Conservation (phyloP, 2,329 filamentous ascomycete genomes). For the Bipolaris gigantea region DNA sequence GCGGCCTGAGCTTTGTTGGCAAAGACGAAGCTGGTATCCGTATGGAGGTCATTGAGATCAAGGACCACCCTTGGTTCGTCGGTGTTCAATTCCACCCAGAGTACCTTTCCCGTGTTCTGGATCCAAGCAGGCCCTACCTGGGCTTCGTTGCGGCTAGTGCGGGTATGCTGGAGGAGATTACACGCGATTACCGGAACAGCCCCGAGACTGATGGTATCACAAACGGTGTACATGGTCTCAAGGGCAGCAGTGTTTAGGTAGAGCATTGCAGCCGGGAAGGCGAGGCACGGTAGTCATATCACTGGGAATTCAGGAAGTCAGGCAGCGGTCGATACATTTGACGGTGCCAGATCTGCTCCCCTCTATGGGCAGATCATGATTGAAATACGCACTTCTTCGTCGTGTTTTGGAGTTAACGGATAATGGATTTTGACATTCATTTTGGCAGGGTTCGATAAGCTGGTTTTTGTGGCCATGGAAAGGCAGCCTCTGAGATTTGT, state of each 20-base stretch:
- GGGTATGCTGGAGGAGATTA: slow-evolving; percentile 62
- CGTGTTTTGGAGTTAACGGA: neutral
- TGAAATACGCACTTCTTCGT: neutral
- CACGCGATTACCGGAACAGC: slow-evolving; percentile 31
- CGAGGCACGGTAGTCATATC: neutral
- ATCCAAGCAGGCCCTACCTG: slow-evolving; percentile 74
- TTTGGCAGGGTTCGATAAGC: neutral
- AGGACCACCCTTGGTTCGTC: slow-evolving; percentile 82
- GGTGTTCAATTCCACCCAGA: slow-evolving; percentile 90
- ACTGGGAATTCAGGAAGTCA: neutral
- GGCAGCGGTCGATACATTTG: neutral
- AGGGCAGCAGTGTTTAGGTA: slow-evolving; percentile 23
- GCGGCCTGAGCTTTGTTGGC: slow-evolving; percentile 74
- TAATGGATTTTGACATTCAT: neutral
- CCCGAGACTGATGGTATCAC: slow-evolving; percentile 22
- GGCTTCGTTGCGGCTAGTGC: slow-evolving; percentile 81
- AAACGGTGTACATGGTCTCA: slow-evolving; percentile 29
- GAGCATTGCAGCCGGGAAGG: neutral
- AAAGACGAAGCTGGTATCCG: slow-evolving; percentile 77
- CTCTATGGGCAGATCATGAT: neutral
- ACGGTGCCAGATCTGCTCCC: neutral
- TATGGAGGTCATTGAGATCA: slow-evolving; percentile 82
- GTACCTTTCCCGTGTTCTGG: slow-evolving; percentile 74
- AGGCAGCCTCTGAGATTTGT: neutral
- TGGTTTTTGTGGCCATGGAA: neutral